phyloP scores from a whole-genome alignment of 2,329 filamentous ascomycete species.

The Lecanicillium sp. region DNA sequence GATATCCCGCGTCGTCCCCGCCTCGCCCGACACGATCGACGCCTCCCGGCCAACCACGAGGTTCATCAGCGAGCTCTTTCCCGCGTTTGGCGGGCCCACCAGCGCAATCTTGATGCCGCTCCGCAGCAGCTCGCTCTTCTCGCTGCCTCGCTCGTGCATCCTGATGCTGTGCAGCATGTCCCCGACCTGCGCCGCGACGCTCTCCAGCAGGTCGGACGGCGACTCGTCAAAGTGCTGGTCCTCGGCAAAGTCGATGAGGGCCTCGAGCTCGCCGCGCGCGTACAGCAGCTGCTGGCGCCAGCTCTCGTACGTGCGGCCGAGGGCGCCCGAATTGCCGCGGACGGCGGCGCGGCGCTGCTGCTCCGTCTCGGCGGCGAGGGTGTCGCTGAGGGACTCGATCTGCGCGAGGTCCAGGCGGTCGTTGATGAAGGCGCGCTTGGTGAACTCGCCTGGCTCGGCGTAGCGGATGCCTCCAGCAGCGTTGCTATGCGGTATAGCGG shows the following conservation, averaged over 20 bases:
- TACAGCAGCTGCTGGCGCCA: conserved; percentile 75
- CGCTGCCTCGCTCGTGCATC: conserved; percentile 68
- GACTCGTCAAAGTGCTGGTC: conserved; percentile 96
- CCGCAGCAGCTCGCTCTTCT: conserved; percentile 75
- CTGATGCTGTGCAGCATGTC: conserved; percentile 57
- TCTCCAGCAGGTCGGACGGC: conserved; percentile 62
- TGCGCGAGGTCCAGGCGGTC: conserved; percentile 80
- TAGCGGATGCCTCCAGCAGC: conserved; percentile 56
- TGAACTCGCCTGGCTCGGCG: conserved; percentile 94
- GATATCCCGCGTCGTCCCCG: conserved; percentile 89
- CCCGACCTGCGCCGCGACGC: conserved; percentile 60
- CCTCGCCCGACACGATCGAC: conserved; percentile 88
- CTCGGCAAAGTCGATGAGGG: conserved; percentile 93
- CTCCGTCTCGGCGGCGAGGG: conserved; percentile 70
- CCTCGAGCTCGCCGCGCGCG: conserved; percentile 86
- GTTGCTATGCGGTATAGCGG: conserved; percentile 60
- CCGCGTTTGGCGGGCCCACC: conserved; percentile 85
- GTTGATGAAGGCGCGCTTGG: conserved; percentile 84
- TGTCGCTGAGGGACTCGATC: conserved; percentile 61
- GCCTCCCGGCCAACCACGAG: conserved; percentile 84
- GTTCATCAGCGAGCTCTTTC: conserved; percentile 93
- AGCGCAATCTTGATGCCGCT: conserved; percentile 82
- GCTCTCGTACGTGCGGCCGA: conserved; percentile 70
- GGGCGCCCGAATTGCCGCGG: conserved; percentile 62
- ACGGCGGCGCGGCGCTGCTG: conserved; percentile 86